Evolutionary conservation across 208 protist species (phyloP).

Genomic region (Leishmania mexicana): DNA sequence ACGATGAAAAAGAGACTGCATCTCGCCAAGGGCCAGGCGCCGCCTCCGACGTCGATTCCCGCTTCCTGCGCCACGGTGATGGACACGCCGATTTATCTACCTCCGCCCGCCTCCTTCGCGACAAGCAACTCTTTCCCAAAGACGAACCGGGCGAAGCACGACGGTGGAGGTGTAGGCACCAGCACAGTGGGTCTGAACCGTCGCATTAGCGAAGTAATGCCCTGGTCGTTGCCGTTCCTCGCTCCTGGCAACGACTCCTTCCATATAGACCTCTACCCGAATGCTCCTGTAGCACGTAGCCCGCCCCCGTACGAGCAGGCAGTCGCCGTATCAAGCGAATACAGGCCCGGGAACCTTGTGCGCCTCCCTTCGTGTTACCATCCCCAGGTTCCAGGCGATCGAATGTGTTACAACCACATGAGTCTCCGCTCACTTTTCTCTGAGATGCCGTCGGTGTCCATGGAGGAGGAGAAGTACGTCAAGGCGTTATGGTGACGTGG

Average conservation of each 20-base stretch:
- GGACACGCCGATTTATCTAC: not conserved
- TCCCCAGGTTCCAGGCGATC: slow-evolving; percentile 5
- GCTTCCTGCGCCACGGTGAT: not conserved
- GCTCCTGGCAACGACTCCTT: not conserved
- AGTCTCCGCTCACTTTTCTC: not conserved
- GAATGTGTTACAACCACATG: not conserved
- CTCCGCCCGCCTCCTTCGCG: not conserved
- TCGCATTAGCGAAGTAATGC: not conserved
- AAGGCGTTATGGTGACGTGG: slow-evolving; percentile 25
- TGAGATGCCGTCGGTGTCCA: slow-evolving; percentile 8
- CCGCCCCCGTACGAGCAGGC: slow-evolving; percentile 7
- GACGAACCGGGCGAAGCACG: not conserved
- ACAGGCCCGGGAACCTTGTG: not conserved
- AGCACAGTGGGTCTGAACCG: not conserved
- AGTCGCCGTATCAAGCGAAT: not conserved
- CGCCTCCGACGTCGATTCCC: too few relatives aligned
- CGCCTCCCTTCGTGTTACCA: slow-evolving; percentile 8
- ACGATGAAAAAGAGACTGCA: slow-evolving; percentile 18
- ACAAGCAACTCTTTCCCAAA: not conserved
- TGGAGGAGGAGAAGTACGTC: slow-evolving; percentile 25
- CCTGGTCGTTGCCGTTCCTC: not conserved
- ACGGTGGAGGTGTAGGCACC: too few relatives aligned
- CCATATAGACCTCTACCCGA: not conserved
- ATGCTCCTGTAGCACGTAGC: not conserved
- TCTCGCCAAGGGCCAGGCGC: not conserved